Conservation (phyloP, 352 stramenopile genomes). For the Phytophthora sojae region DNA sequence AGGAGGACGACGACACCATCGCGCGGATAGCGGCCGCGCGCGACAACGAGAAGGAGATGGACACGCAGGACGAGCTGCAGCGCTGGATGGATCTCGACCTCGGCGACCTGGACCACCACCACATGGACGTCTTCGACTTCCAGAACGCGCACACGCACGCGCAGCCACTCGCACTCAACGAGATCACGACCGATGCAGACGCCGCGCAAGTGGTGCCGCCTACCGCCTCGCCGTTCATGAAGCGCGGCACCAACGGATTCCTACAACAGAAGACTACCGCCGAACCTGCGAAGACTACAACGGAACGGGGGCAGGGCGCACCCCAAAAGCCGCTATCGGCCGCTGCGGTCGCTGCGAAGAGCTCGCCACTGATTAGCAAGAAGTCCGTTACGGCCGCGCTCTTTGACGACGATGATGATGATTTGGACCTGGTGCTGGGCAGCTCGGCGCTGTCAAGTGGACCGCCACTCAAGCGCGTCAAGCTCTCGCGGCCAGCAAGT, state of each 20-base stretch:
- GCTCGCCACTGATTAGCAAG: conserved; percentile 42
- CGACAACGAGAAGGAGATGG: conserved; percentile 47
- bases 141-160: conserved; percentile 37
- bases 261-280: conserved; percentile 28
- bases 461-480: conserved; percentile 41
- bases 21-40: conserved; percentile 24
- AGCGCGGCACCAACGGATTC: conserved; percentile 36
- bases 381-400: conserved; percentile 62
- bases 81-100: conserved; percentile 71
- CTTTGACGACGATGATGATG: conserved; percentile 60
- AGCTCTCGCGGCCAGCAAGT: conserved; percentile 28
- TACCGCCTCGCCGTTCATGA: conserved; percentile 40
- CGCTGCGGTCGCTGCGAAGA: conserved; percentile 15
- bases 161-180: conserved; percentile 31
- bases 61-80: conserved; percentile 63
- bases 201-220: conserved; percentile 19
- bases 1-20: conserved; percentile 29
- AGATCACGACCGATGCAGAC: conserved; percentile 19
- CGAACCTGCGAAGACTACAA: conserved; percentile 12
- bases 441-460: conserved; percentile 18
- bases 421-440: conserved; percentile 32
- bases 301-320: conserved; percentile 17
- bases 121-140: conserved; percentile 65
- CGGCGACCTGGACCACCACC: conserved; percentile 58
- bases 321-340: conserved; percentile 27